Conservation (phyloP, 2,329 filamentous ascomycete species). For the Stagonosporopsis tanaceti region DNA sequence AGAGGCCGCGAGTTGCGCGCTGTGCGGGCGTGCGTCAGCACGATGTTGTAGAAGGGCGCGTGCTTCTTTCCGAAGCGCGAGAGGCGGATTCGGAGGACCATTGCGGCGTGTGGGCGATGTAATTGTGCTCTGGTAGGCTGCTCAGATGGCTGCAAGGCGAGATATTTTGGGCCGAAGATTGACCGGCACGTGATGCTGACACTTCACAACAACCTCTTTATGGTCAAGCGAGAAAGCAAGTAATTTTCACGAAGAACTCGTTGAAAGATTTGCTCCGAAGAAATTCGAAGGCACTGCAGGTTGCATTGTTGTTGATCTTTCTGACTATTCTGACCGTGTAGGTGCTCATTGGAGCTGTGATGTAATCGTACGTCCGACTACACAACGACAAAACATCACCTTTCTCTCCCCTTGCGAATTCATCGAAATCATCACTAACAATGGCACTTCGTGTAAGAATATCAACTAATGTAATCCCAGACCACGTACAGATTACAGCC, state of each 20-base stretch:
- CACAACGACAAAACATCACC: background rate
- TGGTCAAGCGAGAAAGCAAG: too few species aligned
- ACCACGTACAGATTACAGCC: too few species aligned
- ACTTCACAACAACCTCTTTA: background rate
- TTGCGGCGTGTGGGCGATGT: slow-evolving; percentile 47
- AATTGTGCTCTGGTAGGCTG: background rate
- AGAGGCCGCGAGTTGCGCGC: slow-evolving; percentile 88
- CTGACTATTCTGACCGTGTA: background rate
- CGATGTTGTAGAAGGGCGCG: slow-evolving; percentile 95
- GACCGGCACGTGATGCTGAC: slow-evolving; percentile 28
- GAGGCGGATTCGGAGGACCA: slow-evolving; percentile 94
- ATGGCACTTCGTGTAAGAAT: slow-evolving; percentile 30
- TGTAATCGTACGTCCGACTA: slow-evolving; percentile 17
- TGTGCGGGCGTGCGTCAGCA: slow-evolving; percentile 88
- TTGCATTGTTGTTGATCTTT: too few species aligned
- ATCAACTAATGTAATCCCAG: background rate
- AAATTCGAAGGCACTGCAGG: too few species aligned
- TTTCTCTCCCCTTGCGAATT: background rate
- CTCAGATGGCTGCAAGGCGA: slow-evolving; percentile 1
- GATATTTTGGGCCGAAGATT: slow-evolving; percentile 29
- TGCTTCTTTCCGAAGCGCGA: slow-evolving; percentile 91
- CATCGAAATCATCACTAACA: background rate
- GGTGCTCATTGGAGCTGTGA: slow-evolving; percentile 11
- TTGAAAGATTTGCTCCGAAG: too few species aligned
- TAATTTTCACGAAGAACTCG: too few species aligned